Base-by-base conservation (phyloP, 257 asterid genomes). In the Jasminum sambac region DNA sequence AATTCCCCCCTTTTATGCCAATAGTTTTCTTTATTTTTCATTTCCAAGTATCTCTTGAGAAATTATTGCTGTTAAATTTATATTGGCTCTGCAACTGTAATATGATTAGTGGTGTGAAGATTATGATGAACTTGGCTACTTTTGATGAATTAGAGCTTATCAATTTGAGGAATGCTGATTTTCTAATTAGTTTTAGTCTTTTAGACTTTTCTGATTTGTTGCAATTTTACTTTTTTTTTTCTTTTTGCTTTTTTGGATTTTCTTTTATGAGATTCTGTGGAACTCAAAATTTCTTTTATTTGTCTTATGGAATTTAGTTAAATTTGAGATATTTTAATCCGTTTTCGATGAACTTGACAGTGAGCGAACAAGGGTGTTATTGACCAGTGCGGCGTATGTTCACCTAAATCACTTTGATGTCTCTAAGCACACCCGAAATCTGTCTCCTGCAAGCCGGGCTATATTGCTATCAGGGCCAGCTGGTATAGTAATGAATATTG, bases 401-500 rank as follows among this genome's bases (percentile, higher is more conserved):
- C 99, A 91, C 84, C 87, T 94, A 23, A 88, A 84, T 43, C 91
- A 86, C 84, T 78, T 89, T 17, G 96, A 94, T 79, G 87, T 88
- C 70, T 85, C 92, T 42, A 89, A 84, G 82, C 96, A 94, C 82
- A 86, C 90, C 63, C 83, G 96, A 74, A 91, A 88, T 79, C 98
- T 94, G 52, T 86, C 99, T 70, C 96, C 98, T 13, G 97, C 95
- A 36, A 94, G 99, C 73, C 83, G 98, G 78, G 82, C 99, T 63
- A 89, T 94, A 76, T 74, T 94, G 83, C 91, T 94, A 24, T 87
- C 96, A 0, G 99, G 99, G 62, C 96, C 95, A 21, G 89, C 96
- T 64, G 99, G 99, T 91, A 79, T 69, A 85, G 23, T 55, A 11
- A 3, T 19, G 67, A 26, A 43, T 60, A n/a, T 64, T 39, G 25